Percentiles rank a stretch among this genome's conserved stretches.
These are phyloP conservation scores for Ustilago loliicola DNA, from an alignment of 1,284 basidiomycete species.

Conservation along the genomic window DNA sequence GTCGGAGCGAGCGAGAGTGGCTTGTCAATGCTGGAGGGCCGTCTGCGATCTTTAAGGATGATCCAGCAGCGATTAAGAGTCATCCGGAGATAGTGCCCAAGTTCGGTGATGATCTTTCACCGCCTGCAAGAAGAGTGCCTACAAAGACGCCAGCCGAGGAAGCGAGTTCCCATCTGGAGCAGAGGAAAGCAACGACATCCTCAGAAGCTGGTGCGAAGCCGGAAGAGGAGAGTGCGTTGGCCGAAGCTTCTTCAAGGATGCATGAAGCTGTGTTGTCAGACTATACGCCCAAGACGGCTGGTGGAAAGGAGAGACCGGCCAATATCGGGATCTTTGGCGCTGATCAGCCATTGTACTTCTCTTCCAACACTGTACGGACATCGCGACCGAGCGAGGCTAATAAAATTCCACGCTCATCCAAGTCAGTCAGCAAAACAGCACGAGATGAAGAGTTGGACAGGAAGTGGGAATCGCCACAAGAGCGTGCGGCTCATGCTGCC, in stretches of 20 bases:
- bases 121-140: neutral
- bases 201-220: neutral
- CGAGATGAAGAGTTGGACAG: constrained; percentile 6
- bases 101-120: constrained; percentile 20
- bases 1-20: constrained; percentile 48
- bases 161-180: constrained; percentile 11
- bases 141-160: constrained; percentile 39
- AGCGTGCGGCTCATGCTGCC: constrained; percentile 28
- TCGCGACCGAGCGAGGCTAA: no score
- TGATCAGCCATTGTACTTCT: constrained; percentile 33
- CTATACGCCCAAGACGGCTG: constrained; percentile 1
- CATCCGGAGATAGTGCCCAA: constrained; percentile 9
- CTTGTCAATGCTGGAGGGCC: constrained; percentile 40
- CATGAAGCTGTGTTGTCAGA: constrained; percentile 30
- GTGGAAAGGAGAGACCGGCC: neutral
- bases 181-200: neutral
- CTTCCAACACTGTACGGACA: constrained; percentile 21
- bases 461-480: constrained; percentile 31
- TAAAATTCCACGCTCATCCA: no score
- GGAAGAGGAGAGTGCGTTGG: constrained; percentile 16
- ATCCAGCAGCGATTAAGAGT: neutral
- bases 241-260: constrained; percentile 20
- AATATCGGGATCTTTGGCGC: constrained; percentile 22
- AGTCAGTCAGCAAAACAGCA: neutral
- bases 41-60: constrained; percentile 6